Base-by-base conservation (phyloP, 1,284 basidiomycete genomes). In the Hypsizygus ulmarius region DNA sequence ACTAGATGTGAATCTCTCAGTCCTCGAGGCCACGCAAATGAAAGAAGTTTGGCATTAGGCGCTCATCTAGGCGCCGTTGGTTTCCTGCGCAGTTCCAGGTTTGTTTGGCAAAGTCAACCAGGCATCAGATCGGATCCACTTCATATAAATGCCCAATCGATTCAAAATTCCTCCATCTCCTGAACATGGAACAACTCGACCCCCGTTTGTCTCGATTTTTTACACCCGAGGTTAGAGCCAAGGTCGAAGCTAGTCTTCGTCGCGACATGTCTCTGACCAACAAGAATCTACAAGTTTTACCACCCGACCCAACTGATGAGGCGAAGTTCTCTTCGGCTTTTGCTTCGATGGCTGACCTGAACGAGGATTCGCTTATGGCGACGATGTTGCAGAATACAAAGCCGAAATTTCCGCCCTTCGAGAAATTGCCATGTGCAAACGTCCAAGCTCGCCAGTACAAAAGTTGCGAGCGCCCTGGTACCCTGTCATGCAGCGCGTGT, bases 401-500 rank as follows among this genome's bases (percentile, higher is more conserved):
- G 33, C 41, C 41, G 19, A 44, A 18, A 39, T 45, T 42, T 25
- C 49, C 54, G n/a, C 51, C 56, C 2, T 51, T 50, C 0, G 46
- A 45, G 12, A 29, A 7, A 8, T 36, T 59, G 0, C 60, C 59
- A 2, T 63, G 61, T 30, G 61, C 60, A 3, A 62, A 63, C 33
- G 56, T 60, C 6, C 40, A 58, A 14, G 25, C 34, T 2, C 12
- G 14, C 2, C 45, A 53, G 28, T 43, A 56, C 37, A 39, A 5
- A 3, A 27, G 18, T 10, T 59, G 50, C 41, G 2, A 19, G 0
- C 60, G 62, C 12, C 49, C 53, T 0, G 65, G 60, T 2, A 63
- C 25, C 2, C 36, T 58, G 49, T 57, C 60, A 25, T 72, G 71
- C 45, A 48, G 53, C 33, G 56, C 40, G 10, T 72, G 70, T 44